Evolutionary conservation across 805 yeast species (phyloP), one percentile per base, ranked within the genome.

Genomic region (Ogataea trehalophila): DNA sequence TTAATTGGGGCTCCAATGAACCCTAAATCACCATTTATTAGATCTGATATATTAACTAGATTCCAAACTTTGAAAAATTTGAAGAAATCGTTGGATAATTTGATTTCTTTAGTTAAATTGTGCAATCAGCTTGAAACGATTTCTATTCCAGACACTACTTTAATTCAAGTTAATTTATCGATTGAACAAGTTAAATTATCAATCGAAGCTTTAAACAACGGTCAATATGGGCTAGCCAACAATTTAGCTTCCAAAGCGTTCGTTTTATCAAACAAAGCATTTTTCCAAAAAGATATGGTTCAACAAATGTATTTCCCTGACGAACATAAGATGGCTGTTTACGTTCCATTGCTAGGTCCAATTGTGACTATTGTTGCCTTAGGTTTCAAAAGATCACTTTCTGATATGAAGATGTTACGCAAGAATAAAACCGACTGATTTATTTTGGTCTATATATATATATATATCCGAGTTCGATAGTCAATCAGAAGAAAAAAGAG

Each of bases 281-380:
- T 92, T 59, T 92, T 92, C 64, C 95, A 92, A 56, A 87, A 87
- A 57, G 91, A 85, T 63, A 92, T 94, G 97, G 88, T 94, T 29
- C 95, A 89, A 59, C 97, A 92, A 62, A 88, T 85, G 47, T 90
- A 87, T 65, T 89, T 91, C 72, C 98, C 99, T 0, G 92, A 87
- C 53, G 97, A 92, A 64, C 99, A 92, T 62, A 91, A 88, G 64
- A 74, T 94, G 59, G 98, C 99, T 0, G 96, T 94, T 1, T 94
- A 90, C 56, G 71, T 89, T 60, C 99, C 99, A 0, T 69, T 92
- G 40, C 64, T 91, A 34, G 98, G 98, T 0, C 99, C 99, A 1
- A 70, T 90, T 34, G 68, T 77, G 2, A 77, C 92, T 23, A 90
- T 94, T 20, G 61, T 78, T 13, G 18, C 72, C 1, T 62, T 83